phyloP scores from a whole-genome alignment of 2,329 filamentous ascomycete genomes.

The Phaeosphaeria sp. region DNA sequence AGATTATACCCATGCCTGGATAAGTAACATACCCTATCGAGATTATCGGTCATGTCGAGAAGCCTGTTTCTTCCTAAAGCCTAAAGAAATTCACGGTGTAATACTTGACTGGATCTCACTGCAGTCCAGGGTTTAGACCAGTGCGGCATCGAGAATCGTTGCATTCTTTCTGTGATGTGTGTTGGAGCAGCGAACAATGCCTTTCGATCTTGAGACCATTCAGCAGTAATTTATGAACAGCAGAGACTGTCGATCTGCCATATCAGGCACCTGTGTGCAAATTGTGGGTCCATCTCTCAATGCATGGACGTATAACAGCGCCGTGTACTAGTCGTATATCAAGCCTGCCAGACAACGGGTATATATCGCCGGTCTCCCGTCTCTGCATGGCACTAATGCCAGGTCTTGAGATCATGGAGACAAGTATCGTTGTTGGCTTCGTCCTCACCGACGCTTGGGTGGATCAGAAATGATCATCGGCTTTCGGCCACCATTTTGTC shows the following conservation, averaged over 20 bases:
- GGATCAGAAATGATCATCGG: background rate
- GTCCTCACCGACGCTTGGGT: background rate
- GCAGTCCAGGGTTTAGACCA: background rate
- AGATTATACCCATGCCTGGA: background rate
- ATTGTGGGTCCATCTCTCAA: background rate
- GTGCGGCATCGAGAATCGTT: background rate
- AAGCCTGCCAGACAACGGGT: background rate
- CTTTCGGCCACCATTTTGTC: background rate
- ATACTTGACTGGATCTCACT: no score
- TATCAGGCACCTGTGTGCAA: background rate
- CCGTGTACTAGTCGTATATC: background rate
- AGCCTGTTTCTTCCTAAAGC: no score
- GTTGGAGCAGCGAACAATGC: no score
- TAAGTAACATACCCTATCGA: background rate
- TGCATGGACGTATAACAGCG: background rate
- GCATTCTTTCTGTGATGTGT: background rate
- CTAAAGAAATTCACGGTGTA: no score
- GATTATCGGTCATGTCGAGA: background rate
- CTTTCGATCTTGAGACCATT: background rate
- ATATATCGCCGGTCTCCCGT: background rate
- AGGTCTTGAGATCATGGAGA: background rate
- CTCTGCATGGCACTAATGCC: background rate
- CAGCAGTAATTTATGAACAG: background rate
- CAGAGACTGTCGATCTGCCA: background rate
- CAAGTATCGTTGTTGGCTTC: background rate